Conservation (phyloP, 2,329 filamentous ascomycete genomes). For the Xylariaceae sp. region DNA sequence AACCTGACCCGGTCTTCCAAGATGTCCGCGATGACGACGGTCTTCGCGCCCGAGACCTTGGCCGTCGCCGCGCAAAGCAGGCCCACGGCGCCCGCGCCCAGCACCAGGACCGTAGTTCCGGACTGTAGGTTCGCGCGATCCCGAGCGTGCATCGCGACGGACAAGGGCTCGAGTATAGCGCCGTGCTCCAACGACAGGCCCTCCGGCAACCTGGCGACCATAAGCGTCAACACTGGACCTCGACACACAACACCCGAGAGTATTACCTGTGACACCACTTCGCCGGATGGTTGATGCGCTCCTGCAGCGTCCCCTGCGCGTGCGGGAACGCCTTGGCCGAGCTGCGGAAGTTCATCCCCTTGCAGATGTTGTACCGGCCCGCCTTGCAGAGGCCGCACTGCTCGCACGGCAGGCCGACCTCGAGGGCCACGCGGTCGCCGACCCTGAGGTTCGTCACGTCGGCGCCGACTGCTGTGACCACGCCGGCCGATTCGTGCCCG, state of each 20-base stretch:
- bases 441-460: constrained; percentile 58
- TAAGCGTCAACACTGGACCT: not conserved
- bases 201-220: constrained; percentile 46
- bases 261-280: constrained; percentile 57
- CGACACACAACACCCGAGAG: not conserved
- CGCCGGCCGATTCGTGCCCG: constrained; percentile 72
- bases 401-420: constrained; percentile 59
- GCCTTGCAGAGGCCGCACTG: constrained; percentile 50
- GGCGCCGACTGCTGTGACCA: constrained; percentile 62
- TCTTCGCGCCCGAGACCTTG: constrained; percentile 48
- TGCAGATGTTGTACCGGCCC: constrained; percentile 67
- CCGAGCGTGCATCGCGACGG: constrained; percentile 61
- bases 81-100: constrained; percentile 65
- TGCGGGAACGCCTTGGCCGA: constrained; percentile 61
- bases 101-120: constrained; percentile 52
- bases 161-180: constrained; percentile 62
- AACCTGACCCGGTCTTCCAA: constrained; percentile 60
- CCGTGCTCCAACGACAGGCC: constrained; percentile 54
- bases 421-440: constrained; percentile 70
- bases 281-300: constrained; percentile 58
- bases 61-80: constrained; percentile 62
- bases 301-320: constrained; percentile 61
- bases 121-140: constrained; percentile 48
- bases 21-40: constrained; percentile 59
- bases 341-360: constrained; percentile 58